Evolutionary conservation across 768 basidiomycete species (phyloP), one percentile per base, ranked within the genome.

Genomic region (Grammothele lineata): DNA sequence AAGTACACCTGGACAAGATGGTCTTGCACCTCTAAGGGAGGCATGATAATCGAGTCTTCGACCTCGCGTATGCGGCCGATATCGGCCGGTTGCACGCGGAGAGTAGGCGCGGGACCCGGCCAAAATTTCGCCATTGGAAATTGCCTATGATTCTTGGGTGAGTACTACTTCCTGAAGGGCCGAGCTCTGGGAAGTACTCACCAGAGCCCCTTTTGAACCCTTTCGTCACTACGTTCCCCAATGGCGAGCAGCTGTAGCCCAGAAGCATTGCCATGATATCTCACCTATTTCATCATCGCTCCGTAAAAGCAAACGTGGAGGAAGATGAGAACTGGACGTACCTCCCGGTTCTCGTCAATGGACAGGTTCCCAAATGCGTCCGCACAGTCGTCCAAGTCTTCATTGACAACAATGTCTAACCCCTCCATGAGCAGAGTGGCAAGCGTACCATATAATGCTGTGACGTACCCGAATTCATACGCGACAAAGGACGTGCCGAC

Each of bases 221-320:
- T 83, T 48, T 81, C 76, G 58, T 89, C 86, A 22, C 76, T 77
- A n/a, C 86, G 78, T 54, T 78, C 74, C 40, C 73, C 80, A 43
- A 75, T 70, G 11, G 76, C 78, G 18, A 92, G 72, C 19, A 92
- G 70, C 53, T 88, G 82, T 30, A 92, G 67, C 5, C 90, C 90
- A 55, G 82, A 82, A 2, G 78, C 69, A 66, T 82, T 77, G 10
- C 89, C 87, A 49, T 93, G 92, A 61, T 84, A 94, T 42, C 92
- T 83, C 32, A 94, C 77, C 82, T 93, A 36, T 18, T 5, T 23
- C 2, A 8, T 23, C 27, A 18, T 15, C 25, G 36, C 5, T 5
- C 5, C 5, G 9, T 18, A 18, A 18, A 36, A 36, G 35, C 35
- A 36, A 17, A 6, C 6, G 35, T 50, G 56, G 37, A 7, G 14